phyloP scores from a whole-genome alignment of 441 rosid species.

The Gossypium lobatum region DNA sequence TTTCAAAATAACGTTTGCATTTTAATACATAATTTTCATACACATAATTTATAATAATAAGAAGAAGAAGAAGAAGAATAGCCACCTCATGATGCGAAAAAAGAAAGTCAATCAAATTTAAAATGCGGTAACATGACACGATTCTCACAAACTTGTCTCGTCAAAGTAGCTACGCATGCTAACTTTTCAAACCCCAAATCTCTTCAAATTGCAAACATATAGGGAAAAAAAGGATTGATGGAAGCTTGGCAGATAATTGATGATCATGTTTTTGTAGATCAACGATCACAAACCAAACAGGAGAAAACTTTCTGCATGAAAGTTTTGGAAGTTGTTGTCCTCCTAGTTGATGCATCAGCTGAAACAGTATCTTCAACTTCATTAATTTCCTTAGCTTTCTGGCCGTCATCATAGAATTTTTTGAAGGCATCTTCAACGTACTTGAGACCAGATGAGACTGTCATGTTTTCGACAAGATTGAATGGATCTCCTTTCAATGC shows the following conservation, averaged over 20 bases:
- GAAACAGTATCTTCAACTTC: conserved; percentile 36
- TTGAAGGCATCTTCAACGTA: conserved; percentile 53
- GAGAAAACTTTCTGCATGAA: conserved; percentile 50
- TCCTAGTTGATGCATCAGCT: conserved; percentile 19
- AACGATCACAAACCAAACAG: conserved; percentile 64
- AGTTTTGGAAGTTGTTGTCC: conserved; percentile 27
- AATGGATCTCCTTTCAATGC: conserved; percentile 63
- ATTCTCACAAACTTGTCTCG: background rate
- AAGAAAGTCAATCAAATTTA: too few relatives aligned
- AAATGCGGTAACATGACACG: background rate
- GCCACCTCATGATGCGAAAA: too few relatives aligned
- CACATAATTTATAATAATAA: too few relatives aligned
- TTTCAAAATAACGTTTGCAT: too few relatives aligned
- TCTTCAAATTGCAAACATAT: background rate
- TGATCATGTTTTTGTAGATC: background rate
- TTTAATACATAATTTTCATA: too few relatives aligned
- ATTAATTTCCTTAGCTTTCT: conserved; percentile 32
- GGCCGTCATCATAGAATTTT: conserved; percentile 40
- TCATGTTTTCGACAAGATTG: conserved; percentile 56
- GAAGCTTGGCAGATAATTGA: background rate
- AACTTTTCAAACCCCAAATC: background rate
- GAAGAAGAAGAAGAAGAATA: too few relatives aligned
- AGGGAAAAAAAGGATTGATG: background rate
- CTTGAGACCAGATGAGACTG: conserved; percentile 39
- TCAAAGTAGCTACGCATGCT: background rate